Percentiles rank a stretch among this genome's conserved stretches.
phyloP scores from a whole-genome alignment of 2,329 filamentous ascomycete species.

The Colletotrichum costaricense region DNA sequence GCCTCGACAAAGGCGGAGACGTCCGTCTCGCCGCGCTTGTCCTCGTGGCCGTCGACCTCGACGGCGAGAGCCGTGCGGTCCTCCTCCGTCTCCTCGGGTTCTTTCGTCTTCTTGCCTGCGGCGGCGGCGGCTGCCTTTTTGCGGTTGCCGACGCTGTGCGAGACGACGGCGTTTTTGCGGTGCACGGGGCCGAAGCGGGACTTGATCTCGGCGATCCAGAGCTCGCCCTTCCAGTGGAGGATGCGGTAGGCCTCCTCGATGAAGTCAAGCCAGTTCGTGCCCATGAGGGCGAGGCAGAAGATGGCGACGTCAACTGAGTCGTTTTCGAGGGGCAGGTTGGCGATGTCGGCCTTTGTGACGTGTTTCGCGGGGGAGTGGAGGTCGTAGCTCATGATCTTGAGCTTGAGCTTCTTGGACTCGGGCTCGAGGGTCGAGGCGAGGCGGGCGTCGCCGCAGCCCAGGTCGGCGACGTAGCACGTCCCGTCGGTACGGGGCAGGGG shows the following conservation, averaged over 20 bases:
- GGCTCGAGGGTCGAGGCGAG: constrained; percentile 77
- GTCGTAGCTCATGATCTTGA: constrained; percentile 87
- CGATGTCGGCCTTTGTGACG: constrained; percentile 91
- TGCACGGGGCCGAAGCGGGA: constrained; percentile 76
- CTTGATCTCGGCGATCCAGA: constrained; percentile 98
- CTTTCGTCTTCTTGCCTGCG: constrained; percentile 56
- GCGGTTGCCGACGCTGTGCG: constrained; percentile 78
- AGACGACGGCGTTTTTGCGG: constrained; percentile 57
- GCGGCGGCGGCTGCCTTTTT: constrained; percentile 59
- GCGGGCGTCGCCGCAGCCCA: constrained; percentile 93
- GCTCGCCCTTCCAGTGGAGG: constrained; percentile 92
- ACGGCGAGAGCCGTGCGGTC: constrained; percentile 71
- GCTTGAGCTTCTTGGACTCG: constrained; percentile 72
- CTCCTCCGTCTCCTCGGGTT: constrained; percentile 52
- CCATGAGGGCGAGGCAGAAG: constrained; percentile 98
- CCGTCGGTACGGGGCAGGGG: constrained; percentile 79
- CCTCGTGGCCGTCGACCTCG: constrained; percentile 76
- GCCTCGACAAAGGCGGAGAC: constrained; percentile 89
- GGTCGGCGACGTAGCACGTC: constrained; percentile 83
- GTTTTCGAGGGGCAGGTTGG: constrained; percentile 80
- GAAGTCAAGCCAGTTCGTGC: constrained; percentile 97
- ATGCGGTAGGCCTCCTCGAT: constrained; percentile 95
- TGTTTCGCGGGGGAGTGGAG: constrained; percentile 80
- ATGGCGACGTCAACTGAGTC: constrained; percentile 86
- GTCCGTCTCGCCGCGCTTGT: constrained; percentile 80